Conservation (phyloP, 1,139 yeast species). For the Pneumocystis carinii region DNA sequence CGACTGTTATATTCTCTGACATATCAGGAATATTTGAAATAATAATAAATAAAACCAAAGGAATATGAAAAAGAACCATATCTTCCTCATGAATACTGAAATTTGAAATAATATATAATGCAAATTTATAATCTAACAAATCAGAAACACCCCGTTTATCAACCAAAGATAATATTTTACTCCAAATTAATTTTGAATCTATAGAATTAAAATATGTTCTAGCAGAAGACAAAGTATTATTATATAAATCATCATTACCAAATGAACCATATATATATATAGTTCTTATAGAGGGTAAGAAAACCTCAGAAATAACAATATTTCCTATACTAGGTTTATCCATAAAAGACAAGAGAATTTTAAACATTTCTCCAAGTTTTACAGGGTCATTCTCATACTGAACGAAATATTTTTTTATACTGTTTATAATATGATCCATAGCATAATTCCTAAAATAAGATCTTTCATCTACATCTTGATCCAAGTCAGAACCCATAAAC, state of each 20-base stretch:
- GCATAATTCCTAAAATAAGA: not conserved
- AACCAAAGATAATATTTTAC: not conserved
- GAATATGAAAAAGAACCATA: not conserved
- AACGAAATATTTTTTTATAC: not conserved
- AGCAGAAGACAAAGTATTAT: not conserved
- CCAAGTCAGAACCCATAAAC: slow-evolving; percentile 55
- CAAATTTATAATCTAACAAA: not conserved
- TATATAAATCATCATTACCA: not conserved
- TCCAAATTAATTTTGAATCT: not conserved
- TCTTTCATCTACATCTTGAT: not conserved
- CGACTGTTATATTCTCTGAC: not conserved
- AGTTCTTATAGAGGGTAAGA: not conserved
- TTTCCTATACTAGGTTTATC: not conserved
- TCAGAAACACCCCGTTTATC: not conserved
- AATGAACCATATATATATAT: not conserved
- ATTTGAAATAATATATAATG: not conserved
- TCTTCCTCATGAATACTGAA: not conserved
- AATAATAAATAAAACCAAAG: not conserved
- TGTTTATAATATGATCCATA: not conserved
- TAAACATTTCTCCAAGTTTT: not conserved
- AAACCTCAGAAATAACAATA: not conserved
- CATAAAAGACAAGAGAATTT: not conserved
- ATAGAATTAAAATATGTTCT: not conserved
- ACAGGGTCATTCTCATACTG: not conserved
- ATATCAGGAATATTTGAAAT: not conserved